Conservation (phyloP, 768 basidiomycete species). For the Trametes cingulata region DNA sequence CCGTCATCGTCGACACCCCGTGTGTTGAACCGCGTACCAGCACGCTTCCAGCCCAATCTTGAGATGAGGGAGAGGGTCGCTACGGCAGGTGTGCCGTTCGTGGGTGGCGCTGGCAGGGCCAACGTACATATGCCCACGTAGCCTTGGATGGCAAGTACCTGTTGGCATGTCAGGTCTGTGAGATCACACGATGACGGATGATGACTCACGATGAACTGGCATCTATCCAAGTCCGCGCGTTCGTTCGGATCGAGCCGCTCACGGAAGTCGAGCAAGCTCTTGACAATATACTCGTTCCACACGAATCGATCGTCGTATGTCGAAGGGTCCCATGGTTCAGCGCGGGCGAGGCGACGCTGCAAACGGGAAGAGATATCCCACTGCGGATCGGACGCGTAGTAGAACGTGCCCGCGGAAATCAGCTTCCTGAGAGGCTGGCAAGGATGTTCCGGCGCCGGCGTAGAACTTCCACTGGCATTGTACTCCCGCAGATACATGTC, state of each 20-base stretch:
- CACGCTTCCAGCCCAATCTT: constrained; percentile 89
- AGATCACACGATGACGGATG: not conserved
- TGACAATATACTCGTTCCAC: constrained; percentile 93
- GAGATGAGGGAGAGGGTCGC: constrained; percentile 83
- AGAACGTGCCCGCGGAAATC: constrained; percentile 89
- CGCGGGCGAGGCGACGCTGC: constrained; percentile 53
- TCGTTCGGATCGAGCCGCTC: constrained; percentile 71
- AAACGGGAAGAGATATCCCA: constrained; percentile 93
- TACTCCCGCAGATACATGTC: constrained; percentile 54
- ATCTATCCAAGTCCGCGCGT: constrained; percentile 73
- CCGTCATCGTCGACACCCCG: constrained; percentile 96
- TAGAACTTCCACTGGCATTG: constrained; percentile 36
- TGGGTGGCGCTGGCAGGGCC: constrained; percentile 73
- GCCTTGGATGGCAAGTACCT: constrained; percentile 93
- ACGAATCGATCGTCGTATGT: constrained; percentile 84
- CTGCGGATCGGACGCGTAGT: constrained; percentile 77
- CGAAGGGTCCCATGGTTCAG: constrained; percentile 46
- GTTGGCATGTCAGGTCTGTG: not conserved
- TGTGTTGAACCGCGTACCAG: constrained; percentile 96
- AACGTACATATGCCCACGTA: constrained; percentile 85
- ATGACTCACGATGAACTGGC: constrained; percentile 77
- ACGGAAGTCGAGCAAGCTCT: constrained; percentile 86
- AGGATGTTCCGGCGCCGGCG: constrained; percentile 74
- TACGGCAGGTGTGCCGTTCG: constrained; percentile 67
- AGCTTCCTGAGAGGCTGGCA: constrained; percentile 90